Evolutionary conservation across 2,329 filamentous ascomycete genomes (phyloP), one percentile per base, ranked within the genome.

Genomic region (Xylariaceae sp.): DNA sequence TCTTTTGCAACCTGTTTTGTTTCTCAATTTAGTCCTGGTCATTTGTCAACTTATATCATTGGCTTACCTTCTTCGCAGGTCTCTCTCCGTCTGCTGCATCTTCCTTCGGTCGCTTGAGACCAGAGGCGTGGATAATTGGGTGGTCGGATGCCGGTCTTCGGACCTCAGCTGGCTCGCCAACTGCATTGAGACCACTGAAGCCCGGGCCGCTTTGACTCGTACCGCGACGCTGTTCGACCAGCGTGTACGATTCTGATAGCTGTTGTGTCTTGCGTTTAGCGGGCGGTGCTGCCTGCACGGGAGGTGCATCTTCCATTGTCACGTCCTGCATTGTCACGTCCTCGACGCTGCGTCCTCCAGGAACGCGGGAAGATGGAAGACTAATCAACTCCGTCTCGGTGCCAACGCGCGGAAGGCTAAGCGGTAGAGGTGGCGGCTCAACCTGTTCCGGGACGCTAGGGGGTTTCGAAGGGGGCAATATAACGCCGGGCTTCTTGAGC

Each of bases 401-500:
- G 2, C 37, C 29, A 30, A 40, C n/a, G n/a, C 16, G 13, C 1
- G 29, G 40, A 22, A n/a, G n/a, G n/a, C n/a, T n/a, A n/a, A n/a
- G 22, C 18, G 55, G 32, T 46, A 44, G 34, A 34, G 49, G 44
- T 18, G 21, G 34, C n/a, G n/a, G n/a, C n/a, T n/a, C n/a, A n/a
- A n/a, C n/a, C 47, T 26, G 43, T 34, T 54, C 47, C 42, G 48
- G 49, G 32, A 29, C 32, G 21, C 45, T 46, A 21, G 62, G 63
- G 29, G 57, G n/a, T n/a, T n/a, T 60, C 18, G 63, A 62, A 30
- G 63, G 54, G 12, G 66, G 58, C 15, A 73, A 66, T 58, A 67
- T 70, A 2, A 59, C 67, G 1, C 76, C 70, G 1, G 76, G 74
- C 50, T 66, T 75, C 29, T 72, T 71, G 29, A 84, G 74, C 68